Conservation (phyloP, 2,329 filamentous ascomycete species). For the Fusarium neocosmosporiellum region DNA sequence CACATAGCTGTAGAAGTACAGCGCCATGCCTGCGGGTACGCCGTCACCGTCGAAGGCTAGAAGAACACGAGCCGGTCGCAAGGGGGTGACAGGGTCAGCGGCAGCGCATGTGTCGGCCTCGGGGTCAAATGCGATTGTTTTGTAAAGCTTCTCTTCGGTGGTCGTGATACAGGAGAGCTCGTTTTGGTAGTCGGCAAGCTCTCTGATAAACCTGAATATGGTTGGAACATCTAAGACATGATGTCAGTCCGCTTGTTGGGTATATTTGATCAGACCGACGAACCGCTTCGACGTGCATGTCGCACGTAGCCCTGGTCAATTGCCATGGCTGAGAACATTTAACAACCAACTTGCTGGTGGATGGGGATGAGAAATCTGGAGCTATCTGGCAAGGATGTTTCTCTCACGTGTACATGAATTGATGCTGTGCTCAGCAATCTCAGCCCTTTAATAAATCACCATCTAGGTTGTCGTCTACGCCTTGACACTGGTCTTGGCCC, state of each 20-base stretch:
- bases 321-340: no score
- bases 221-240: background rate
- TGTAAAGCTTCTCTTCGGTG: background rate
- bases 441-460: no score
- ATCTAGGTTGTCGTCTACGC: no score
- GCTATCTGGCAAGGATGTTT: no score
- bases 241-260: no score
- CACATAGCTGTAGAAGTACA: constrained; percentile 5
- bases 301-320: background rate
- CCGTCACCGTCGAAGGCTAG: background rate
- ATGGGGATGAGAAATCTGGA: no score
- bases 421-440: no score
- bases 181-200: background rate
- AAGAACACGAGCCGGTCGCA: background rate
- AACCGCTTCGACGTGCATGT: background rate
- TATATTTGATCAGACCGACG: no score
- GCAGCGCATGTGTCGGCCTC: background rate
- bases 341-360: no score
- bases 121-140: background rate
- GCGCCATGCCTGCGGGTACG: background rate
- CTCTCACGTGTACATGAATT: no score
- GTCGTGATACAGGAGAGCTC: background rate
- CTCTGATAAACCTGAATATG: background rate
- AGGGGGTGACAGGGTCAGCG: background rate
- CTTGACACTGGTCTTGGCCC: no score